Evolutionary conservation across 176 grass and related monocot species (phyloP).

Genomic region (Otatea glauca): DNA sequence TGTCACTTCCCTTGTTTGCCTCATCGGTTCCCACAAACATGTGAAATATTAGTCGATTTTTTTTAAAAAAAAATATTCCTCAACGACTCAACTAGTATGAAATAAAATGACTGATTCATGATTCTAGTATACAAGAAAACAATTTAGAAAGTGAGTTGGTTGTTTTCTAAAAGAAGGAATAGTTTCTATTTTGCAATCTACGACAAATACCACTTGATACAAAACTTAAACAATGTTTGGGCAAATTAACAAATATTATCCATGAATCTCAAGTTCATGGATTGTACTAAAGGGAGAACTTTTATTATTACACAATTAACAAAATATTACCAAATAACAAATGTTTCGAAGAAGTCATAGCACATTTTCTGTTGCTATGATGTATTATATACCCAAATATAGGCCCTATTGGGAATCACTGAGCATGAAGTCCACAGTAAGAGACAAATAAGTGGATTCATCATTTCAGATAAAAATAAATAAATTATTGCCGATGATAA

Average conservation of each 20-base stretch:
- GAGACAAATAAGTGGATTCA: slow-evolving; percentile 9
- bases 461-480: not conserved
- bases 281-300: not conserved
- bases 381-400: not conserved
- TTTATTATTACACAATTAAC: not conserved
- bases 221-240: not conserved
- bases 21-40: not conserved
- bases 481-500: not conserved
- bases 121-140: not conserved
- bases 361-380: not conserved
- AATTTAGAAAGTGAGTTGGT: not conserved
- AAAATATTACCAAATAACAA: not conserved
- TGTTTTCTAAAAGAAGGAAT: not conserved
- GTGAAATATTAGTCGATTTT: not conserved
- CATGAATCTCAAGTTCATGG: not conserved
- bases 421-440: not conserved
- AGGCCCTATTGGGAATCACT: not conserved
- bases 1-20: not conserved
- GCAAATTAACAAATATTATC: not conserved
- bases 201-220: not conserved
- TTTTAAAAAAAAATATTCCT: not conserved
- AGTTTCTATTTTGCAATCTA: not conserved
- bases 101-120: not conserved
- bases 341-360: not conserved
- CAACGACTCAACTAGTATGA: not conserved